Base-by-base conservation (phyloP, 2,329 filamentous ascomycete species). In the Berkeleyomyces rouxiae region DNA sequence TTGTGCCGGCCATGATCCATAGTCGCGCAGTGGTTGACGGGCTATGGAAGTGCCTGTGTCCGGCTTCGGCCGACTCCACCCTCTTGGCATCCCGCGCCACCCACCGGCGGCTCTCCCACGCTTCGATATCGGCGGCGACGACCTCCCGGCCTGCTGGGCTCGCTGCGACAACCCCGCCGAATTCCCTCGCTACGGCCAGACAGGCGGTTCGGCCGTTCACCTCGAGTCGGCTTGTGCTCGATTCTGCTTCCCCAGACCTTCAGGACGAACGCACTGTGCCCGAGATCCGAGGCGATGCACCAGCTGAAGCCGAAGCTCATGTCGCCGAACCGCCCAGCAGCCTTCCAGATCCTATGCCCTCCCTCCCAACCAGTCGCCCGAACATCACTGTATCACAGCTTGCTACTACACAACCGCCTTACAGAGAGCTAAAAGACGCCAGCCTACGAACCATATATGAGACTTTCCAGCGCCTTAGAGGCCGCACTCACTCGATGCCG, bases 31-130 rank as follows among this genome's bases (percentile, higher is more conserved):
- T 47, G 43, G 43, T 60, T 43, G 83, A 86, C 70, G 81, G 82
- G 65, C 76, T 87, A 55, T 85, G 82, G 81, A 79, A 80, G 69
- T 84, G 79, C 68, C 73, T 86, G 13, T 85, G 81, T 68, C 83
- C 83, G 10, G 78, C 77, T 7, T 60, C 61, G n/a, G 42, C 39
- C 55, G 59, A 61, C 57, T 60, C 40, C 44, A 61, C 31, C 59
- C 58, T 61, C 40, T 61, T 57, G 39, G 51, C 33, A 31, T 55
- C 51, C 7, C 51, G 51, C 36, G 51, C 33, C 3, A 36, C 13
- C 51, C 39, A 31, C n/a, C 36, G 23, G 11, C 51, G 51, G 3
- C 51, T 55, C 6, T 39, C 51, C 11, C 36, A 13, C 51, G 13
- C 51, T 11, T 39, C 51, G 7, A 55, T 55, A 55, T 31, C n/a